Evolutionary conservation across 768 basidiomycete genomes (phyloP), one percentile per base, ranked within the genome.

Genomic region (Neoboletus magnificus): DNA sequence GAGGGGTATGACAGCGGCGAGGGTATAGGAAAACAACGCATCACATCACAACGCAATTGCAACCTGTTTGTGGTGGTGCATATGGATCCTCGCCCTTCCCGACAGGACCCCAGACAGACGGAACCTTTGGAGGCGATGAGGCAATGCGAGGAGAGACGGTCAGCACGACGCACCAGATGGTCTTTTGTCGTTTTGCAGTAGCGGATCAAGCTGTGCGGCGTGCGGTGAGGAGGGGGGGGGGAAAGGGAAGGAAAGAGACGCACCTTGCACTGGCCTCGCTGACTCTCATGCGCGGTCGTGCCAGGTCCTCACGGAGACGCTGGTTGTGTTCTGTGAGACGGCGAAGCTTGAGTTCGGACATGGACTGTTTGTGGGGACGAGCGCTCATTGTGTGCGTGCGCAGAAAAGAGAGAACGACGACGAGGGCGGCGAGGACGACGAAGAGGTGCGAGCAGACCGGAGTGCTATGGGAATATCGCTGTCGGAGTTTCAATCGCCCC

Each of bases 331-430:
- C 95, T 48, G 87, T 90, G 68, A 98, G 77, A 39, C 95, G 81
- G 36, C 94, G 85, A 59, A 97, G 86, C 82, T 96, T 97, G 69
- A 97, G 89, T 82, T 97, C 95, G 48, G 91, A 91, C 93, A 98
- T 96, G 66, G 92, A 91, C 82, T 94, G 93, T 82, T 89, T 89
- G 71, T 87, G 87, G 25, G 86, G 86, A 64, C 88, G 83, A 54
- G 83, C 76, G 71, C 84, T 88, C 88, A 89, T 89, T 36, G 61
- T 65, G 64, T 46, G 39, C 9, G 41, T 36, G 57, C 56, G 52
- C 42, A 62, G 27, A 22, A 55, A 48, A 13, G 39, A 45, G 49
- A 33, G 23, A 20, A 53, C 42, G 44, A 55, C 49, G 25, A 54
- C 11, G 30, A 50, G n/a, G 40, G 40, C 35, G 30, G 27, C 8